Evolutionary conservation across 202 grass and related monocot species (phyloP).

Genomic region (Bolboschoenoplectus hybrid): DNA sequence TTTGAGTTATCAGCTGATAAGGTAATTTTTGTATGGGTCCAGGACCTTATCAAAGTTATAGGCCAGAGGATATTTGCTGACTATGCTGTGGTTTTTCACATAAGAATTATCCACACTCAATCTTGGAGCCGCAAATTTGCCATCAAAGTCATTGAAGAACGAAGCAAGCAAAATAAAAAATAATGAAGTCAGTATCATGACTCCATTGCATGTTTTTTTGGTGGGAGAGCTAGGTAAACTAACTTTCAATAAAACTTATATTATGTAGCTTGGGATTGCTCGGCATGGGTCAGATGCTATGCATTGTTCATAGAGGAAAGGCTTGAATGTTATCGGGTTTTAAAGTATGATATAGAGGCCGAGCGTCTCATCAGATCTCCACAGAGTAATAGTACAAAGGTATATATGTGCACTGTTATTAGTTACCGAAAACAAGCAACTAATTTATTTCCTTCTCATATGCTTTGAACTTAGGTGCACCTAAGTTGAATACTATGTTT

Average conservation of each 20-base stretch:
- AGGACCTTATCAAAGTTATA: not conserved
- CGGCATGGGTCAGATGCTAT: conserved; percentile 85
- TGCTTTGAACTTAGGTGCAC: no score
- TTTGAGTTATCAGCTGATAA: not conserved
- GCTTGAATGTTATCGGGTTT: conserved; percentile 72
- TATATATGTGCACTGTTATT: conserved; percentile 10
- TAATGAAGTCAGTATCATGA: not conserved
- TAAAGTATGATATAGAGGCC: conserved; percentile 88
- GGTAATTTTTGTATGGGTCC: not conserved
- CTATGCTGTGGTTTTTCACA: not conserved
- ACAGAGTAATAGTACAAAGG: conserved; percentile 60
- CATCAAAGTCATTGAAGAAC: not conserved
- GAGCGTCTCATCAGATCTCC: conserved; percentile 73
- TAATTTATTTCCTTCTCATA: not conserved
- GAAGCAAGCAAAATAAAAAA: not conserved
- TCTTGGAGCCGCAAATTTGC: not conserved
- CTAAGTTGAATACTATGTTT: not conserved
- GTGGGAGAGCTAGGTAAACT: not conserved
- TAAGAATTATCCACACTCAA: not conserved
- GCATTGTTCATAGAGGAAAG: conserved; percentile 77
- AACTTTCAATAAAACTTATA: conserved; percentile 9
- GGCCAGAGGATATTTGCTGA: not conserved
- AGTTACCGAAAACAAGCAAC: not conserved
- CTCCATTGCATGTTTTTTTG: not conserved
- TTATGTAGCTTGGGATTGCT: conserved; percentile 92